Evolutionary conservation across 2,329 filamentous ascomycete genomes (phyloP).

Genomic region (Colletotrichum simmondsii): DNA sequence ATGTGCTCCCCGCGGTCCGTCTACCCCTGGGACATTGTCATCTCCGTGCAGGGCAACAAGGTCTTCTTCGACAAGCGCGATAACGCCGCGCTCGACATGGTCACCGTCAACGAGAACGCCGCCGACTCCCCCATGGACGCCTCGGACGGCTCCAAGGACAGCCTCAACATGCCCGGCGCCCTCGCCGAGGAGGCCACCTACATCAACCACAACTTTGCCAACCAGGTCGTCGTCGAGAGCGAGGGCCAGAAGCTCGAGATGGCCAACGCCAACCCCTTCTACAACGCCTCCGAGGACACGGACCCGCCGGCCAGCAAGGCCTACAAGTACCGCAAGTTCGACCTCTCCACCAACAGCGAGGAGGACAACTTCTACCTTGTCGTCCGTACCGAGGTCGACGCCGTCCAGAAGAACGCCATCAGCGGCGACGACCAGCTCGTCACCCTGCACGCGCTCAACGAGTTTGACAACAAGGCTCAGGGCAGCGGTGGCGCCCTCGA

Average conservation of each 20-base stretch:
- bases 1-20: constrained; percentile 98
- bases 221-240: constrained; percentile 91
- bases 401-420: constrained; percentile 93
- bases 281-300: constrained; percentile 91
- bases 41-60: constrained; percentile 92
- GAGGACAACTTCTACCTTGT: constrained; percentile 87
- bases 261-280: constrained; percentile 94
- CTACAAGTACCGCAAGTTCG: constrained; percentile 98
- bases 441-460: constrained; percentile 95
- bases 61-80: constrained; percentile 99
- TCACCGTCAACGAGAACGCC: constrained; percentile 99
- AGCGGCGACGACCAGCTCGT: constrained; percentile 92
- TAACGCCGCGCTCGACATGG: constrained; percentile 93
- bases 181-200: constrained; percentile 97
- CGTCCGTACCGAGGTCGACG: constrained; percentile 95
- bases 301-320: constrained; percentile 95
- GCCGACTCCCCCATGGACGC: constrained; percentile 93
- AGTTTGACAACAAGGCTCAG: constrained; percentile 98
- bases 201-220: constrained; percentile 99
- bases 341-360: constrained; percentile 93
- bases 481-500: constrained; percentile 94
- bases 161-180: constrained; percentile 91
- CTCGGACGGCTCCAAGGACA: constrained; percentile 91
- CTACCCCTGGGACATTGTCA: constrained; percentile 98
- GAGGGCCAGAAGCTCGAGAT: constrained; percentile 84